phyloP scores from a whole-genome alignment of 2,329 filamentous ascomycete genomes.

The Neurospora sp. region DNA sequence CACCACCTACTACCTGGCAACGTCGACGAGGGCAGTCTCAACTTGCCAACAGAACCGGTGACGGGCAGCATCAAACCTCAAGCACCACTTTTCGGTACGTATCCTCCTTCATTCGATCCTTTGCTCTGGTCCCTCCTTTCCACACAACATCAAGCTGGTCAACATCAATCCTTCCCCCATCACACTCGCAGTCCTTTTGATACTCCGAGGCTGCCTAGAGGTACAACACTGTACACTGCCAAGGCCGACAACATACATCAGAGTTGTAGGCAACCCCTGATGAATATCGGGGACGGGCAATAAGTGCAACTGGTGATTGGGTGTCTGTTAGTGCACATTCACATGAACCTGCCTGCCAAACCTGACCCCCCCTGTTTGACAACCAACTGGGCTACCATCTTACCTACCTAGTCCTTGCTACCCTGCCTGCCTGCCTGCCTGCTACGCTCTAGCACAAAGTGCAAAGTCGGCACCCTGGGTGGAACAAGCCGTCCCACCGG shows the following conservation, averaged over 20 bases:
- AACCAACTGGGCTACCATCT: neutral
- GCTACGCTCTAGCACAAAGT: neutral
- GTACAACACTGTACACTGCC: neutral
- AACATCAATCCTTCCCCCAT: neutral
- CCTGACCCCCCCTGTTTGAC: neutral
- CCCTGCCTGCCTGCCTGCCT: neutral
- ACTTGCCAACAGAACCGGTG: neutral
- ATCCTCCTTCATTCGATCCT: neutral
- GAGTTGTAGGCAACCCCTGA: neutral
- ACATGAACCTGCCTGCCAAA: neutral
- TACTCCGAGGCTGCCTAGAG: neutral
- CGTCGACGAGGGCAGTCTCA: neutral
- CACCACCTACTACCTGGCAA: neutral
- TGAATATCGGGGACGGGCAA: neutral
- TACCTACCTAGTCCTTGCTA: neutral
- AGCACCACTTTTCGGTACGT: neutral
- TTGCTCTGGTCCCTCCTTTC: neutral
- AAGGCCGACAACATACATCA: neutral
- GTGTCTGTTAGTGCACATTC: neutral
- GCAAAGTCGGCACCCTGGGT: neutral
- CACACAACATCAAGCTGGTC: neutral
- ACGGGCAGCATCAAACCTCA: neutral
- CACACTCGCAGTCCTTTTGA: neutral
- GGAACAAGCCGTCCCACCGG: neutral
- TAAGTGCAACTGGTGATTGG: neutral